Evolutionary conservation across 2,329 filamentous ascomycete species (phyloP).

Genomic region (Colletotrichum neosansevieriae): DNA sequence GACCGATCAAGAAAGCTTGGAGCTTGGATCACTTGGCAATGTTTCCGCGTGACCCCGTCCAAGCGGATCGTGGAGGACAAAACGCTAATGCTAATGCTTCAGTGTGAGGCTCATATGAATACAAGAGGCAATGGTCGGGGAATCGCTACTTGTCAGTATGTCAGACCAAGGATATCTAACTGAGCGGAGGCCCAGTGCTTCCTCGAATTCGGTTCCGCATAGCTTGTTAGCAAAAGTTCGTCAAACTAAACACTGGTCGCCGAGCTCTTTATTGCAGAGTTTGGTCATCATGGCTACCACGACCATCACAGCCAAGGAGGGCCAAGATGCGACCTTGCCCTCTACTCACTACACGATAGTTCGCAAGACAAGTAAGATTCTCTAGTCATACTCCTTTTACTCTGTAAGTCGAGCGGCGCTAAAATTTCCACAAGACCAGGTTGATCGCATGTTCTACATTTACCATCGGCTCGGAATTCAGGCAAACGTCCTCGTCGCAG

Average conservation of each 20-base stretch:
- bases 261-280: too few relatives aligned
- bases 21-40: constrained; percentile 20
- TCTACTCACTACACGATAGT: constrained; percentile 5
- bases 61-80: neutral
- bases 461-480: constrained; percentile 43
- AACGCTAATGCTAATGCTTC: neutral
- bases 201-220: too few relatives aligned
- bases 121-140: neutral
- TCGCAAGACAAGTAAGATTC: constrained; percentile 17
- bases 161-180: too few relatives aligned
- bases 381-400: too few relatives aligned
- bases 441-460: constrained; percentile 41
- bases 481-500: constrained; percentile 44
- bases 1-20: constrained; percentile 5
- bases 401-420: neutral
- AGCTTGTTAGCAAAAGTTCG: too few relatives aligned
- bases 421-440: neutral
- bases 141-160: too few relatives aligned
- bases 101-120: neutral
- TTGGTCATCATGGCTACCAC: constrained; percentile 10
- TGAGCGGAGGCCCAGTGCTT: too few relatives aligned
- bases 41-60: constrained; percentile 14
- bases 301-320: neutral
- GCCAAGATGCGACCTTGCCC: neutral
- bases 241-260: too few relatives aligned